Percentiles rank a stretch among this genome's conserved stretches.
phyloP scores from a whole-genome alignment of 2,329 filamentous ascomycete species.

The Diaporthe ampelina region DNA sequence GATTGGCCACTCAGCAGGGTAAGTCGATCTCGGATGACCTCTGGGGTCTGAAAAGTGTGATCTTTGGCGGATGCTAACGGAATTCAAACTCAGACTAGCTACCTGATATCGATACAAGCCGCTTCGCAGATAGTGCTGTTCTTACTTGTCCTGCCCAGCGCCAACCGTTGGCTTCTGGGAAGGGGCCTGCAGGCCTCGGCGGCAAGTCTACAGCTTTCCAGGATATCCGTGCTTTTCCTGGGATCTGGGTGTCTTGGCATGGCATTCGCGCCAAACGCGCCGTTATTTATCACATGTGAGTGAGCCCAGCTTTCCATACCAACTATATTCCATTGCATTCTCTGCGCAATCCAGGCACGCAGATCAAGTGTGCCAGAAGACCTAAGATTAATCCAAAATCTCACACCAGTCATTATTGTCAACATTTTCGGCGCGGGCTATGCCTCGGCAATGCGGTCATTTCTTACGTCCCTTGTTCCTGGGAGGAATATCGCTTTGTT shows the following conservation, averaged over 20 bases:
- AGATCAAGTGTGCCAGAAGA: background rate
- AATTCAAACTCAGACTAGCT: conserved; percentile 20
- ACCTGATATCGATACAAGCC: conserved; percentile 39
- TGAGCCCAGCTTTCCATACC: background rate
- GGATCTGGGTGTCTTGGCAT: conserved; percentile 29
- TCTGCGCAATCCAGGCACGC: no score
- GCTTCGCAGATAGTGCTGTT: conserved; percentile 39
- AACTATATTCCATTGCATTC: no score
- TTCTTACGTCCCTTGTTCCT: conserved; percentile 37
- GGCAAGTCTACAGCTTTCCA: conserved; percentile 36
- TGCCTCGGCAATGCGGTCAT: conserved; percentile 36
- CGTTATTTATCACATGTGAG: conserved; percentile 36
- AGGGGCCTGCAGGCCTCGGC: conserved; percentile 18
- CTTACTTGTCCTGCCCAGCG: conserved; percentile 28
- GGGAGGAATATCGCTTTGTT: conserved; percentile 27
- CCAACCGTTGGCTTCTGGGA: conserved; percentile 12
- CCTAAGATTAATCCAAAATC: background rate
- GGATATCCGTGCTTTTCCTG: conserved; percentile 32
- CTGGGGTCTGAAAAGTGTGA: background rate
- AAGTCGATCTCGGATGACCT: background rate
- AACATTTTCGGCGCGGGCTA: conserved; percentile 37
- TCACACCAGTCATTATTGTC: conserved; percentile 31
- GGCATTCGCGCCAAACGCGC: conserved; percentile 29
- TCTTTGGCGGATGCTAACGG: background rate
- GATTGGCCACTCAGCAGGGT: conserved; percentile 39